Base-by-base conservation (phyloP, 768 basidiomycete species). In the Leccinum arenicola region DNA sequence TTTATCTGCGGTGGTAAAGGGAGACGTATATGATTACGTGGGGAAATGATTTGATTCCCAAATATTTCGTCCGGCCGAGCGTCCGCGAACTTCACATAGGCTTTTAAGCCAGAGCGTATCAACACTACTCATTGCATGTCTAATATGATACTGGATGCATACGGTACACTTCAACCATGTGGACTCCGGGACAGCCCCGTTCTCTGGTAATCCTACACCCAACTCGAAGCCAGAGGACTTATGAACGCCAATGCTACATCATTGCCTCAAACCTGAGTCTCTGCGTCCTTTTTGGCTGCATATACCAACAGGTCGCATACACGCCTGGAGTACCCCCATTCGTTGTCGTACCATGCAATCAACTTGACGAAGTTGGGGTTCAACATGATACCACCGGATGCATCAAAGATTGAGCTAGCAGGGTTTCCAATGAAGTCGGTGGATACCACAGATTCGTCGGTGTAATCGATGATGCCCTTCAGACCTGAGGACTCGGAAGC, bases 351-450 rank as follows among this genome's bases (percentile, higher is more conserved):
- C 94, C 95, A 97, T 47, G 91, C 74, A 73, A 98, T 88, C 69
- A 97, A 85, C 85, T 98, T 98, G 82, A 98, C 91, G 69, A 98
- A 98, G 78, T 88, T 88, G 62, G 78, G 69, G 87, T 90, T 97
- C 73, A 98, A 86, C 73, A 87, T 82, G 74, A 98, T 98, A 67
- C 96, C 96, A 49, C 91, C 96, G 62, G 77, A 78, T 67, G 95
- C 95, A 70, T 98, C 96, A 74, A 98, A 98, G 82, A 95, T 91
- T 61, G 87, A 92, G 61, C 93, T 95, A 58, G 83, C 79, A 59
- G 77, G 73, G 77, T 86, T 74, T 67, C 95, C 92, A 70, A 93
- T 74, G 75, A 97, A 95, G 76, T 97, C 95, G 66, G 93, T 91
- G 56, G 94, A 96, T 72, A 98, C 96, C 70, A 97, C 86, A 19